These are phyloP conservation scores for Furcasterigmium furcatum DNA, from an alignment of 2,329 filamentous ascomycete species.

Conservation along the genomic window DNA sequence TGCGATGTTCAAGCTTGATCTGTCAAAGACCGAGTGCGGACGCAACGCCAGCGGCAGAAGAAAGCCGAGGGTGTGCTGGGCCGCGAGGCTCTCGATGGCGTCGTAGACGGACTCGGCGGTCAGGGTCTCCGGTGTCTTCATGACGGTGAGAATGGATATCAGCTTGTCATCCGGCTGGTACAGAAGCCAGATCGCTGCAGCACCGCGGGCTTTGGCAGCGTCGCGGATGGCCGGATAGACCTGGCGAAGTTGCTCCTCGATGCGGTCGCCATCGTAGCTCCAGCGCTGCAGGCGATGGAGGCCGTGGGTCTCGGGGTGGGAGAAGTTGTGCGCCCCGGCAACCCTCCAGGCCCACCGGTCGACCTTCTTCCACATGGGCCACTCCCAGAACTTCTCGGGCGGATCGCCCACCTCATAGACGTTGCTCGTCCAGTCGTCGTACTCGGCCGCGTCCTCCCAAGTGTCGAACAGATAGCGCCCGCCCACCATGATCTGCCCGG, in stretches of 20 bases:
- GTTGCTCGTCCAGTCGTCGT: slow-evolving; percentile 8
- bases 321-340: slow-evolving; percentile 9
- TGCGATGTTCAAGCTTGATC: neutral
- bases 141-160: neutral
- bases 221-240: slow-evolving; percentile 1
- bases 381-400: slow-evolving; percentile 6
- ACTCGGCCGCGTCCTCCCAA: slow-evolving; percentile 10
- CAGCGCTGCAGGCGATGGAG: slow-evolving; percentile 8
- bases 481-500: slow-evolving; percentile 9
- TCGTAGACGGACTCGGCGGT: neutral
- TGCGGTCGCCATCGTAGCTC: neutral
- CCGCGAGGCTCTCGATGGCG: neutral
- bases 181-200: slow-evolving; percentile 8
- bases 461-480: slow-evolving; percentile 12
- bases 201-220: slow-evolving; percentile 2
- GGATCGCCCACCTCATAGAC: slow-evolving; percentile 8
- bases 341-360: slow-evolving; percentile 7
- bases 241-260: slow-evolving; percentile 2
- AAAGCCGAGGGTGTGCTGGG: neutral
- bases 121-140: neutral
- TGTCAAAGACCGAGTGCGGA: neutral
- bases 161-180: slow-evolving; percentile 3
- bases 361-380: slow-evolving; percentile 5
- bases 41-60: neutral
- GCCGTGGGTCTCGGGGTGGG: slow-evolving; percentile 6